These are phyloP conservation scores for Populus euphratica DNA, from an alignment of 345 rosid species.

Conservation along the genomic window DNA sequence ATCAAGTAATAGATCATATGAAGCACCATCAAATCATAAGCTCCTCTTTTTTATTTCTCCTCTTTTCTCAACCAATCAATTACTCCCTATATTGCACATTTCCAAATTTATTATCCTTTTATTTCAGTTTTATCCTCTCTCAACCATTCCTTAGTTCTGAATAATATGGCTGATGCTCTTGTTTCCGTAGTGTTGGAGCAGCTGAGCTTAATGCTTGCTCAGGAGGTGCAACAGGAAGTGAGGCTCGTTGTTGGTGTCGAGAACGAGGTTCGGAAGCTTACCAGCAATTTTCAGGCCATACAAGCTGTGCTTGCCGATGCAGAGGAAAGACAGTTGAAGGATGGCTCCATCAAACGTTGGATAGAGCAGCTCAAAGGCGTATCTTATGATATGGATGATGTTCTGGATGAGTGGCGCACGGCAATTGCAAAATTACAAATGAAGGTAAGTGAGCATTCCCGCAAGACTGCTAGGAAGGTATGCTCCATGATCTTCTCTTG, in stretches of 20 bases:
- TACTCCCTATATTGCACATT: too few species aligned
- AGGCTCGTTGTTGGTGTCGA: neutral
- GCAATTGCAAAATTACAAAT: neutral
- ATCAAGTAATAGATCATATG: too few species aligned
- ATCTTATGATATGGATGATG: slow-evolving; percentile 4
- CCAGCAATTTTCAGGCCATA: neutral
- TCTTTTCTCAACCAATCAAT: too few species aligned
- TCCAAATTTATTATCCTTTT: too few species aligned
- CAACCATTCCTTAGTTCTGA: too few species aligned
- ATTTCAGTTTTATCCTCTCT: too few species aligned
- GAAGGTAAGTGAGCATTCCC: neutral
- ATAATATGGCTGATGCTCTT: neutral
- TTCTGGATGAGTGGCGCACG: slow-evolving; percentile 11
- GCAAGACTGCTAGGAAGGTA: neutral
- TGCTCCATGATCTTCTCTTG: neutral
- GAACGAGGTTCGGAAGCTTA: neutral
- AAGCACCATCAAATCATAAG: too few species aligned
- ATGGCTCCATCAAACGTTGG: neutral
- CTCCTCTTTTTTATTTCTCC: too few species aligned
- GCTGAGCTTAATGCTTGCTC: neutral
- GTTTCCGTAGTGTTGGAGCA: neutral
- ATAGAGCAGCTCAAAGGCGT: neutral
- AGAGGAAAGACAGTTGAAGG: slow-evolving; percentile 2
- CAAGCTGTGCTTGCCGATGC: slow-evolving; percentile 8
- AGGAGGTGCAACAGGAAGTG: neutral